phyloP scores from a whole-genome alignment of 2,329 filamentous ascomycete species.

The Davidsoniella neocaledoniae region DNA sequence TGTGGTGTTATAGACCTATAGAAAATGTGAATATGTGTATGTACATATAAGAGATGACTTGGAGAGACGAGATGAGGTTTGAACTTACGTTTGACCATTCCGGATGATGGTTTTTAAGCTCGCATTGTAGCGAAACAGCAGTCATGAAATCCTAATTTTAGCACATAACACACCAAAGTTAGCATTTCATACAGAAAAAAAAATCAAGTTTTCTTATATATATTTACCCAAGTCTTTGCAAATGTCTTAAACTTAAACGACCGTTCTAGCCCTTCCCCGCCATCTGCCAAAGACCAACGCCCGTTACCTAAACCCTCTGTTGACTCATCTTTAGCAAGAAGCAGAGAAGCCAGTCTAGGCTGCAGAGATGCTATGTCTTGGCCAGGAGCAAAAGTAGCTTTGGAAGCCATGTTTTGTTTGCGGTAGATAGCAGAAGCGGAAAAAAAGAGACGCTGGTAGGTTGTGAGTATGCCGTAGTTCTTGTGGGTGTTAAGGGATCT shows the following conservation, averaged over 20 bases:
- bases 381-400: constrained; percentile 25
- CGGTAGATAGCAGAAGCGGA: too few species aligned
- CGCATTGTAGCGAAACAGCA: constrained; percentile 50
- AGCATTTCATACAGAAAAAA: too few species aligned
- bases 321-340: constrained; percentile 12
- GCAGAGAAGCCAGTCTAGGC: constrained; percentile 24
- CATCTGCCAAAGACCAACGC: constrained; percentile 33
- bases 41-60: background rate
- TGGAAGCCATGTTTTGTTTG: background rate
- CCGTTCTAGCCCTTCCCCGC: constrained; percentile 40
- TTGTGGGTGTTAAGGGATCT: too few species aligned
- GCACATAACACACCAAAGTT: background rate
- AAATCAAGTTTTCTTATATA: too few species aligned
- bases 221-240: constrained; percentile 45
- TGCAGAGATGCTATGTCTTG: constrained; percentile 25
- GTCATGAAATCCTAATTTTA: constrained; percentile 47
- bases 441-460: background rate
- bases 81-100: constrained; percentile 55
- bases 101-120: constrained; percentile 52
- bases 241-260: constrained; percentile 49
- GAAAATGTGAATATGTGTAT: background rate
- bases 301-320: constrained; percentile 15
- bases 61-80: background rate
- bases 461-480: too few species aligned
- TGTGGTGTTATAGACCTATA: constrained; percentile 50